These are phyloP conservation scores for Parathielavia appendiculata DNA, from an alignment of 495 filamentous ascomycete species.

Conservation along the genomic window DNA sequence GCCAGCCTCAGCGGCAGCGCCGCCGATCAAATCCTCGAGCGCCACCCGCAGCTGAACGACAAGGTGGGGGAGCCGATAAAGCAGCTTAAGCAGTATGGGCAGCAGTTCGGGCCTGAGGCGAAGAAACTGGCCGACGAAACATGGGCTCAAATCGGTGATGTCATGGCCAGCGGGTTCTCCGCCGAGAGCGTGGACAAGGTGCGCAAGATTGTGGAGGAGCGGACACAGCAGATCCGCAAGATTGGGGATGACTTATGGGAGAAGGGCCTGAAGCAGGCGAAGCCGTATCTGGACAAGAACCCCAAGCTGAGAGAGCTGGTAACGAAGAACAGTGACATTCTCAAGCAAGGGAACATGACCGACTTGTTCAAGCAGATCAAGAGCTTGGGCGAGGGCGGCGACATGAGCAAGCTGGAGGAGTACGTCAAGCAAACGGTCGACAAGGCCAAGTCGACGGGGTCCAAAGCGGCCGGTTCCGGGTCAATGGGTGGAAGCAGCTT, in stretches of 20 bases:
- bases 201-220: constrained; percentile 57
- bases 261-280: constrained; percentile 56
- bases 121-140: constrained; percentile 64
- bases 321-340: constrained; percentile 52
- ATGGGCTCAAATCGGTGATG: constrained; percentile 53
- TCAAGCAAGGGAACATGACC: constrained; percentile 55
- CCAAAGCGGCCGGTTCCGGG: constrained; percentile 15
- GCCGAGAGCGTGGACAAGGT: constrained; percentile 48
- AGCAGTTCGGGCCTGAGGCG: constrained; percentile 60
- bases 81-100: constrained; percentile 58
- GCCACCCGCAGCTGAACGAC: constrained; percentile 62
- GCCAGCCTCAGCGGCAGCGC: constrained; percentile 52
- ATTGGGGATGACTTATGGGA: constrained; percentile 60
- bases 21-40: constrained; percentile 53
- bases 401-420: constrained; percentile 50
- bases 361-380: constrained; percentile 52
- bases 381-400: constrained; percentile 50
- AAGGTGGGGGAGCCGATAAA: constrained; percentile 58
- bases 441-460: constrained; percentile 46
- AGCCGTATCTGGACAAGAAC: constrained; percentile 60
- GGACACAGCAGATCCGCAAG: constrained; percentile 54
- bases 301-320: constrained; percentile 60
- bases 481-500: constrained; percentile 5
- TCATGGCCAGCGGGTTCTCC: constrained; percentile 50
- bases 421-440: constrained; percentile 52